A percentile compares a stretch with the other conserved stretches of the same genome.
These are phyloP conservation scores for Metschnikowia matae DNA, from an alignment of 805 yeast genomes.

Conservation along the genomic window DNA sequence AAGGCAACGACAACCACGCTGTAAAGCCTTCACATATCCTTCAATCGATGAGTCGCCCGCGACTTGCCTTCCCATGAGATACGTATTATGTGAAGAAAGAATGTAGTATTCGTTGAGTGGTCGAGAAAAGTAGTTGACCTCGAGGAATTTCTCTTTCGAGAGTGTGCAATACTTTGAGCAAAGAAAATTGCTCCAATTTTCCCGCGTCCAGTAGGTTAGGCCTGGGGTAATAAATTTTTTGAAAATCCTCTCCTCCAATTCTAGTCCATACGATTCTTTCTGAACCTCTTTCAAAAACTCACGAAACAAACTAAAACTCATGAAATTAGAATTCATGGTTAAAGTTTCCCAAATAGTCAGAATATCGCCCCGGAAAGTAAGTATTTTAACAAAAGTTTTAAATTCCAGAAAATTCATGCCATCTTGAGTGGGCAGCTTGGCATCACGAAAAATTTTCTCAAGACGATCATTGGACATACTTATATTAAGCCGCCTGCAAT, in stretches of 20 bases:
- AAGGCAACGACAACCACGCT: constrained; percentile 90
- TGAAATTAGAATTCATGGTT: constrained; percentile 18
- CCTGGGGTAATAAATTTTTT: constrained; percentile 22
- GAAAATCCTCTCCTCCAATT: constrained; percentile 26
- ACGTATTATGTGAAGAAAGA: constrained; percentile 94
- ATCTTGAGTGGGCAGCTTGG: constrained; percentile 20
- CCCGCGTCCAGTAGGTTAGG: constrained; percentile 6
- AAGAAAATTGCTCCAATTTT: constrained; percentile 8
- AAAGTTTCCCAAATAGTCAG: constrained; percentile 42
- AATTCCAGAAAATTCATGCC: constrained; percentile 69
- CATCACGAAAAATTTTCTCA: constrained; percentile 46
- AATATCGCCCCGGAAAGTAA: constrained; percentile 67
- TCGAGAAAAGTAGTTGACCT: constrained; percentile 23
- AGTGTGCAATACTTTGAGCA: constrained; percentile 9
- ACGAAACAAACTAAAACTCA: constrained; percentile 23
- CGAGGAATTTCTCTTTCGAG: constrained; percentile 8
- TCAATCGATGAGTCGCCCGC: constrained; percentile 87
- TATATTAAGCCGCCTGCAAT: constrained; percentile 67
- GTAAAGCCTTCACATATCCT: constrained; percentile 80
- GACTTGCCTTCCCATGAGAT: constrained; percentile 80
- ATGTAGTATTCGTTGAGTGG: constrained; percentile 87
- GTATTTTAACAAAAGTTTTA: constrained; percentile 62
- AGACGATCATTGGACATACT: constrained; percentile 58
- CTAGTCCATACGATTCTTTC: constrained; percentile 34
- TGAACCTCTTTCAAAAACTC: constrained; percentile 48